A percentile compares a stretch with the other conserved stretches of the same genome.
Conservation (phyloP, 768 basidiomycete species). For the Lactarius akahatsu region DNA sequence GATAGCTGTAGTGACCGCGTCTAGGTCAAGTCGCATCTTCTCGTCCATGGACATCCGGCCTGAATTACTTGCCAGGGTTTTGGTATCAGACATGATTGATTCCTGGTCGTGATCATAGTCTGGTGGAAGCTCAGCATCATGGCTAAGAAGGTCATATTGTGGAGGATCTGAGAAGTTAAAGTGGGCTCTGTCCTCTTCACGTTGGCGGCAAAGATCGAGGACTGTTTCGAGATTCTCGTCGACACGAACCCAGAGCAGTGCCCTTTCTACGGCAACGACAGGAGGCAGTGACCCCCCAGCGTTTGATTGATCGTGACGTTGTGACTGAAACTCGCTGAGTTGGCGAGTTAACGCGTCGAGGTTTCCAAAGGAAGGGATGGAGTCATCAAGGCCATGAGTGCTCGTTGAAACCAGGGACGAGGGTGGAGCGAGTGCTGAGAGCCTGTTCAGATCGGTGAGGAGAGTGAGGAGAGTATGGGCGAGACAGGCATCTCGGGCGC, state of each 20-base stretch:
- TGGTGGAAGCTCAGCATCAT: constrained; percentile 38
- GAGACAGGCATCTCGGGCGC: constrained; percentile 55
- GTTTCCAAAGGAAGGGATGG: constrained; percentile 34
- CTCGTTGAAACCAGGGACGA: constrained; percentile 32
- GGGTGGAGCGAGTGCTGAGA: constrained; percentile 42
- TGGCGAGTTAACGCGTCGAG: constrained; percentile 26
- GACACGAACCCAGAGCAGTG: constrained; percentile 27
- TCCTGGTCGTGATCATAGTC: constrained; percentile 33
- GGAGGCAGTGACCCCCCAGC: constrained; percentile 18
- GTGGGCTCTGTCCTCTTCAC: constrained; percentile 21
- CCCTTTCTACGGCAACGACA: constrained; percentile 28
- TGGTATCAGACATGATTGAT: constrained; percentile 18
- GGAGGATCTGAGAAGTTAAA: constrained; percentile 12
- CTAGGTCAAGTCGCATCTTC: constrained; percentile 85
- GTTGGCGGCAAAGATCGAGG: constrained; percentile 26
- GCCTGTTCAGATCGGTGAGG: constrained; percentile 62
- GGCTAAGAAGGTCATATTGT: constrained; percentile 34
- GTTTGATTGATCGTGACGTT: constrained; percentile 21
- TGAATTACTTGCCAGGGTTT: constrained; percentile 19
- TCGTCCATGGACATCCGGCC: constrained; percentile 46
- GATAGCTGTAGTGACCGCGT: constrained; percentile 83
- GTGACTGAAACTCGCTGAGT: constrained; percentile 27
- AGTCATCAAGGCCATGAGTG: constrained; percentile 7
- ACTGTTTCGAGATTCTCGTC: constrained; percentile 28
- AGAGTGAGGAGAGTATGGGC: constrained; percentile 69